Conservation (phyloP, 139 green algal species). For the Edaphochlamys debaryana region DNA sequence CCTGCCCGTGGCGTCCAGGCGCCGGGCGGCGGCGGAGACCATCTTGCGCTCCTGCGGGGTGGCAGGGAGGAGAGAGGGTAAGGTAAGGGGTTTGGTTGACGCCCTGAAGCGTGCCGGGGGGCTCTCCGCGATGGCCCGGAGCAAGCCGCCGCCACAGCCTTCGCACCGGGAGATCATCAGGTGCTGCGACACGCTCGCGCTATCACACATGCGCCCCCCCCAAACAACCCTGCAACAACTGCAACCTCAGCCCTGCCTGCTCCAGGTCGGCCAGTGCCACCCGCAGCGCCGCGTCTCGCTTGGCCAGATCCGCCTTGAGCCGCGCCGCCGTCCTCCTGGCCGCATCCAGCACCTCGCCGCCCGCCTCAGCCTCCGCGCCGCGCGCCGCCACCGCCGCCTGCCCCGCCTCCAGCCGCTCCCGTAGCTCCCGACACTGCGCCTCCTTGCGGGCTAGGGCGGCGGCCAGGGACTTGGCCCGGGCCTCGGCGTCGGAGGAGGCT, state of each 20-base stretch:
- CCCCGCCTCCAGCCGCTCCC: constrained; percentile 47
- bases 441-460: constrained; percentile 64
- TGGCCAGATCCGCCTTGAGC: constrained; percentile 44
- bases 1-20: background rate
- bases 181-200: too few species aligned
- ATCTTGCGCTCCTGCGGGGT: constrained; percentile 22
- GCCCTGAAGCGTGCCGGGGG: too few species aligned
- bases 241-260: too few species aligned
- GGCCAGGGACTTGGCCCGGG: constrained; percentile 12
- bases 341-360: constrained; percentile 41
- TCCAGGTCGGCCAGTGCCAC: constrained; percentile 22
- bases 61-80: too few species aligned
- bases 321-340: background rate
- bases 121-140: too few species aligned
- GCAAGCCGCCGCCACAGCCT: too few species aligned
- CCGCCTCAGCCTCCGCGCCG: background rate
- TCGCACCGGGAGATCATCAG: too few species aligned
- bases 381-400: background rate
- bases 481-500: constrained; percentile 9
- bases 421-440: constrained; percentile 45
- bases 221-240: too few species aligned
- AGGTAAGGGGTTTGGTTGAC: too few species aligned
- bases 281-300: constrained; percentile 29
- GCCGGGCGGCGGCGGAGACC: constrained; percentile 8
- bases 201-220: too few species aligned